Evolutionary conservation across 805 yeast species (phyloP).

Genomic region (Metschnikowia vanudenii): DNA sequence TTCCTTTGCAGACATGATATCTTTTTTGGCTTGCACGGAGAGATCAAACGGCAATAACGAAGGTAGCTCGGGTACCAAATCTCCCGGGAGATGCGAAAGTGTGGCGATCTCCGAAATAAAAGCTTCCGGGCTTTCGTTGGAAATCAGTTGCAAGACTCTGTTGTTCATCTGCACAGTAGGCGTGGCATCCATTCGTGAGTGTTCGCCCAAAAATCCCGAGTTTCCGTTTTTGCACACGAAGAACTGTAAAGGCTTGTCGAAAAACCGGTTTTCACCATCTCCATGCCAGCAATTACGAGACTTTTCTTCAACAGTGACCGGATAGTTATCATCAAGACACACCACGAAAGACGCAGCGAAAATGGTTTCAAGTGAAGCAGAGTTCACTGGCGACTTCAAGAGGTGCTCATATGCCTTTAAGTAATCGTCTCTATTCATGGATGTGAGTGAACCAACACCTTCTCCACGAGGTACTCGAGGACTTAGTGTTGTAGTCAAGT

Average conservation of each 20-base stretch:
- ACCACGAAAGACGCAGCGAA: constrained; percentile 77
- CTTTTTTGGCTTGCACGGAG: constrained; percentile 46
- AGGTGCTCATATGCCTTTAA: constrained; percentile 57
- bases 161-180: constrained; percentile 89
- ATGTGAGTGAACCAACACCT: constrained; percentile 76
- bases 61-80: constrained; percentile 19
- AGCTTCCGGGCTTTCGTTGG: constrained; percentile 42
- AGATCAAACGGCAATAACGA: constrained; percentile 54
- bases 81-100: constrained; percentile 11
- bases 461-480: constrained; percentile 37
- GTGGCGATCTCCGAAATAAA: constrained; percentile 29
- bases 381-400: constrained; percentile 58
- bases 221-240: constrained; percentile 77
- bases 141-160: constrained; percentile 58
- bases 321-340: constrained; percentile 70
- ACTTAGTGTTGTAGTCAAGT: constrained; percentile 46
- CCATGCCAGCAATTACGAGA: constrained; percentile 92
- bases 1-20: constrained; percentile 54
- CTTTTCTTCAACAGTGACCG: constrained; percentile 78
- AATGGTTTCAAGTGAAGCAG: constrained; percentile 60
- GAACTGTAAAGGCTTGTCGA: constrained; percentile 88
- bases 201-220: constrained; percentile 95
- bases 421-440: constrained; percentile 86
- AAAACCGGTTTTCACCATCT: constrained; percentile 86
- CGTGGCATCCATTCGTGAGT: constrained; percentile 97